Percentiles rank a stretch among this genome's conserved stretches.
Evolutionary conservation across 148 eudicot genomes (phyloP).

Genomic region (Rheum nobile): DNA sequence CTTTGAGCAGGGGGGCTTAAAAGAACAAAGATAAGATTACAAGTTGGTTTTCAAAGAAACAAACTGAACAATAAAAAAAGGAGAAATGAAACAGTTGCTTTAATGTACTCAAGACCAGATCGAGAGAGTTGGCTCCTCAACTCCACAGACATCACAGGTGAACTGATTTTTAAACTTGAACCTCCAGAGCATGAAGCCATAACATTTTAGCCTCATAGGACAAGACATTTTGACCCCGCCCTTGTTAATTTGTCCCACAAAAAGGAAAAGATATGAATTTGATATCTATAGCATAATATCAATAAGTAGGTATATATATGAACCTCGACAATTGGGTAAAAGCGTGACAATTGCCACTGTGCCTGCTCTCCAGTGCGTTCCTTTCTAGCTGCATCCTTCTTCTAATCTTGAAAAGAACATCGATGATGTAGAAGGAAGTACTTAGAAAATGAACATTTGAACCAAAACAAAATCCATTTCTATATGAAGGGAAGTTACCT

Average conservation of each 20-base stretch:
- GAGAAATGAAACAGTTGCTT: too few species aligned
- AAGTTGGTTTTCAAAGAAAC: background rate
- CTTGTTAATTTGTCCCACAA: too few species aligned
- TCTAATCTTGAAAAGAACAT: constrained; percentile 25
- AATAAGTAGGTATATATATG: background rate
- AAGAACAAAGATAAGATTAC: background rate
- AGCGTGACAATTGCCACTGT: constrained; percentile 79
- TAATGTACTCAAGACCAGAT: too few species aligned
- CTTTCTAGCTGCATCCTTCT: constrained; percentile 77
- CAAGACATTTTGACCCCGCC: background rate
- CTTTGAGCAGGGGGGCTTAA: background rate
- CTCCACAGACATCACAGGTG: too few species aligned
- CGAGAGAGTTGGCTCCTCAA: background rate
- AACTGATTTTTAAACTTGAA: too few species aligned
- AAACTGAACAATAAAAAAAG: background rate
- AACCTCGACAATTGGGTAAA: constrained; percentile 95
- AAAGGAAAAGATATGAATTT: background rate
- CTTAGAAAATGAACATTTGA: constrained; percentile 4
- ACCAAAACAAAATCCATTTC: constrained; percentile 7
- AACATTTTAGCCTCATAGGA: background rate
- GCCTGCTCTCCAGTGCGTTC: constrained; percentile 77
- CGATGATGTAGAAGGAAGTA: constrained; percentile 6
- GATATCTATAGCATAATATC: background rate
- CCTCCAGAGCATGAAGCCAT: too few species aligned
- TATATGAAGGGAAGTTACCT: constrained; percentile 29